Base-by-base conservation (phyloP, 2,329 filamentous ascomycete species). In the Curvularia hawaiiensis region DNA sequence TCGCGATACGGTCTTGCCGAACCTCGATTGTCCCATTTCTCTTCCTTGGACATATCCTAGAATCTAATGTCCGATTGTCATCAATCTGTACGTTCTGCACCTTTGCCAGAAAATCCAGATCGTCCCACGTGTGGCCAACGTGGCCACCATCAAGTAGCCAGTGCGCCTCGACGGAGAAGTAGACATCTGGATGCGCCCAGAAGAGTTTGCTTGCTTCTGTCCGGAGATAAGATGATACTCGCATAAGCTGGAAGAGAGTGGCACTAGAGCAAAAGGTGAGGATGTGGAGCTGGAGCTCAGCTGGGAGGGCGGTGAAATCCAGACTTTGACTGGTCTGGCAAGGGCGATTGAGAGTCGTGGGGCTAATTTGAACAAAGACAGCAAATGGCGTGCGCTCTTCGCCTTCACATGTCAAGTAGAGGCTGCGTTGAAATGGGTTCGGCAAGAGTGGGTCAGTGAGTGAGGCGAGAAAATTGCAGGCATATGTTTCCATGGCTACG, bases 231-330 rank as follows among this genome's bases (percentile, higher is more conserved):
- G 59, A 57, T 14, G 60, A 63, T 7, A 43, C 33, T 5, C 44
- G 56, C 63, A 66, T 66, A 7, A 64, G 31, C 48, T 63, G 61
- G 39, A 53, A 66, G 40, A 66, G 60, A 2, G 58, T 64, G 22
- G 41, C n/a, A n/a, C 39, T 28, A 38, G 56, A 56, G 39, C 64
- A 66, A n/a, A 60, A 53, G n/a, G 28, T 20, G 11, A 64, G 54
- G 14, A 66, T 53, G 16, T 50, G 60, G 8, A 63, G 33, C 46
- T 64, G 54, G 49, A 66, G 54, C 52, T 66, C 64, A 11, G 20
- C 45, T 20, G 61, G 61, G 22, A 66, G 59, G n/a, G 12, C 3
- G 8, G 4, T 8, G 12, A 44, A 44, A 7, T 2, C 9, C 11
- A n/a, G 3, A 16, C 26, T 28, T 4, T 3, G 7, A 7, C 26